Evolutionary conservation across 2,329 filamentous ascomycete species (phyloP).

Genomic region (Penicillium freii): DNA sequence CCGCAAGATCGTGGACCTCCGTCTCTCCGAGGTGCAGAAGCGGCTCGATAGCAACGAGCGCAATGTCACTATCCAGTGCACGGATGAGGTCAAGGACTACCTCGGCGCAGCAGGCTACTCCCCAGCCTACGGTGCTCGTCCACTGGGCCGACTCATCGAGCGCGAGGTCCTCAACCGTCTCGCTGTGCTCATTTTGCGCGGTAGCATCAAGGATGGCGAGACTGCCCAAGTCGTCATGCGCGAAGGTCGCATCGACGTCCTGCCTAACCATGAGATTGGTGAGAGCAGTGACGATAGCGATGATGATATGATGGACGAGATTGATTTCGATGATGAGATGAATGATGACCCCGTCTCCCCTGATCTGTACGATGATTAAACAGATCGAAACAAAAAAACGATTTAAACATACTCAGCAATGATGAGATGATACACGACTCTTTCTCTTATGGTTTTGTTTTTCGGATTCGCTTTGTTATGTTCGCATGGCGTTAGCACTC

Average conservation of each 20-base stretch:
- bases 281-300: slow-evolving; percentile 52
- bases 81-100: slow-evolving; percentile 86
- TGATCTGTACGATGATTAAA: slow-evolving; percentile 59
- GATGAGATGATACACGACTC: background rate
- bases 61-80: slow-evolving; percentile 80
- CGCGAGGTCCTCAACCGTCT: slow-evolving; percentile 94
- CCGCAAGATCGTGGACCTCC: slow-evolving; percentile 90
- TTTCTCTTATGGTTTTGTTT: background rate
- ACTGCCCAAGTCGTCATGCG: slow-evolving; percentile 73
- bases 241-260: slow-evolving; percentile 74
- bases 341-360: slow-evolving; percentile 57
- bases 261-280: slow-evolving; percentile 72
- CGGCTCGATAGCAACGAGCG: slow-evolving; percentile 81
- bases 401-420: background rate
- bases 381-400: background rate
- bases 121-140: slow-evolving; percentile 89
- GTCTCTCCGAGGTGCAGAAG: slow-evolving; percentile 84
- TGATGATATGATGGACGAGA: slow-evolving; percentile 71
- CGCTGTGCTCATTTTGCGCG: slow-evolving; percentile 85
- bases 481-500: background rate
- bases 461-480: background rate
- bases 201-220: slow-evolving; percentile 83
- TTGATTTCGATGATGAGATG: slow-evolving; percentile 71
- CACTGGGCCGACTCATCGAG: slow-evolving; percentile 85
- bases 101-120: slow-evolving; percentile 89